These are phyloP conservation scores for Heimioporus punctisporus DNA, from an alignment of 1,284 basidiomycete species.

Conservation along the genomic window DNA sequence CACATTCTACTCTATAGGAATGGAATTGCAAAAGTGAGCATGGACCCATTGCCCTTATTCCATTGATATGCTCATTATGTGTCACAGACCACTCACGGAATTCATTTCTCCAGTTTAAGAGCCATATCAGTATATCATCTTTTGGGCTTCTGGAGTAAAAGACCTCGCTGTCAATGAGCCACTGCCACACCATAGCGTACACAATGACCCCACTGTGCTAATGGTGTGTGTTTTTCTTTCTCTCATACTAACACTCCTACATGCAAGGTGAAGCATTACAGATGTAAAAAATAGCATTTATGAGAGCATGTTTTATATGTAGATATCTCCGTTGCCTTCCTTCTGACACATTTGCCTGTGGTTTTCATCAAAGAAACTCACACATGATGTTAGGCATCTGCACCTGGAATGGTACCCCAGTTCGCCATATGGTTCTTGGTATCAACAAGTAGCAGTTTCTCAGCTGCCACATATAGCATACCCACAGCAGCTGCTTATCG, in stretches of 20 bases:
- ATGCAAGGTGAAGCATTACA: conserved; percentile 48
- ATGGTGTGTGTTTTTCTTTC: conserved; percentile 50
- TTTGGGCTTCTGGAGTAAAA: conserved; percentile 83
- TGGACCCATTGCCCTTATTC: conserved; percentile 6
- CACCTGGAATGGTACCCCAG: conserved; percentile 33
- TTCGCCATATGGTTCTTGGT: conserved; percentile 31
- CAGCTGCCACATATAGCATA: conserved; percentile 29
- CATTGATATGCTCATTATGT: conserved; percentile 12
- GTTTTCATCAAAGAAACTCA: conserved; percentile 8
- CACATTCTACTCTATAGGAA: conserved; percentile 93
- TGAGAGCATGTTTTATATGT: conserved; percentile 55
- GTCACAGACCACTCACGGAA: conserved; percentile 60
- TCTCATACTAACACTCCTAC: conserved; percentile 8
- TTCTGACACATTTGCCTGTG: conserved; percentile 39
- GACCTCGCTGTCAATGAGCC: conserved; percentile 78
- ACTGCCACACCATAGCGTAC: conserved; percentile 58
- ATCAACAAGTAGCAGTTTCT: conserved; percentile 26
- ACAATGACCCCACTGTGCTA: conserved; percentile 78
- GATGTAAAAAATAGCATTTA: conserved; percentile 47
- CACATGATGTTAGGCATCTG: conserved; percentile 32
- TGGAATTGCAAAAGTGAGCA: conserved; percentile 78
- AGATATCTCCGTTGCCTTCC: conserved; percentile 64
- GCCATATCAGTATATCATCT: conserved; percentile 82
- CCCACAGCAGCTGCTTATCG: conserved; percentile 26
- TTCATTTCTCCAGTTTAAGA: conserved; percentile 79